Conservation (phyloP, 1,284 basidiomycete genomes). For the Ceratorhiza oryzae-sativae region DNA sequence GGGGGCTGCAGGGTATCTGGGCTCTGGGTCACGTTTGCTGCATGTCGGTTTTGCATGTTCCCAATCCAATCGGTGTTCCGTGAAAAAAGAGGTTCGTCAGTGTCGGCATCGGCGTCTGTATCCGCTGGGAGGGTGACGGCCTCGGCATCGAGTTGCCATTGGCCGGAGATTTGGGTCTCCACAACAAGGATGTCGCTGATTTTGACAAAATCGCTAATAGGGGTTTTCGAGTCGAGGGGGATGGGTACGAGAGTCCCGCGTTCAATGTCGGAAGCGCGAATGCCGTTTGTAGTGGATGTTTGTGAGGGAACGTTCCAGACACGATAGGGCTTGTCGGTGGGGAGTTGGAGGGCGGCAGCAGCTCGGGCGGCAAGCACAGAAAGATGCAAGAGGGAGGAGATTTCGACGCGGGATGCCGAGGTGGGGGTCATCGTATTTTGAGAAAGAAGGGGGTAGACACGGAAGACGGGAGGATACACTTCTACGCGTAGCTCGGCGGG, state of each 20-base stretch:
- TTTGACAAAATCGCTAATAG: conserved; percentile 13
- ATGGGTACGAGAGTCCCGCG: conserved; percentile 18
- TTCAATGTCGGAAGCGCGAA: background rate
- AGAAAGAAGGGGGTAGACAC: conserved; percentile 52
- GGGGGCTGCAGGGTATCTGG: conserved; percentile 3
- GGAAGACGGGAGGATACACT: conserved; percentile 75
- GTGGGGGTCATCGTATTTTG: background rate
- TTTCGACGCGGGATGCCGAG: conserved; percentile 45
- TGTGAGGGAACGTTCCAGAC: conserved; percentile 40
- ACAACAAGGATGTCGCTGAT: conserved; percentile 27
- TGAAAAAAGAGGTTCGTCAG: conserved; percentile 37
- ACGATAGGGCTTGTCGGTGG: conserved; percentile 25
- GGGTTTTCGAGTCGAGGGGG: conserved; percentile 2
- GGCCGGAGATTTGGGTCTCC: conserved; percentile 7
- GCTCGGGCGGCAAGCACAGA: conserved; percentile 29
- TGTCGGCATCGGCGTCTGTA: conserved; percentile 19
- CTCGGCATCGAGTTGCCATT: conserved; percentile 3
- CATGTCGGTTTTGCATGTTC: conserved; percentile 9
- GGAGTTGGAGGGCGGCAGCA: conserved; percentile 34
- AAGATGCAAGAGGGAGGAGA: conserved; percentile 44
- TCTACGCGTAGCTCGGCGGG: conserved; percentile 69
- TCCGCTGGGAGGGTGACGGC: conserved; percentile 9
- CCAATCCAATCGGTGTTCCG: conserved; percentile 28
- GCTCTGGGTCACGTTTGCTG: background rate
- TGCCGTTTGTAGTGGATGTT: conserved; percentile 15